These are phyloP conservation scores for Colletotrichum lupini DNA, from an alignment of 2,329 filamentous ascomycete genomes.

Conservation along the genomic window DNA sequence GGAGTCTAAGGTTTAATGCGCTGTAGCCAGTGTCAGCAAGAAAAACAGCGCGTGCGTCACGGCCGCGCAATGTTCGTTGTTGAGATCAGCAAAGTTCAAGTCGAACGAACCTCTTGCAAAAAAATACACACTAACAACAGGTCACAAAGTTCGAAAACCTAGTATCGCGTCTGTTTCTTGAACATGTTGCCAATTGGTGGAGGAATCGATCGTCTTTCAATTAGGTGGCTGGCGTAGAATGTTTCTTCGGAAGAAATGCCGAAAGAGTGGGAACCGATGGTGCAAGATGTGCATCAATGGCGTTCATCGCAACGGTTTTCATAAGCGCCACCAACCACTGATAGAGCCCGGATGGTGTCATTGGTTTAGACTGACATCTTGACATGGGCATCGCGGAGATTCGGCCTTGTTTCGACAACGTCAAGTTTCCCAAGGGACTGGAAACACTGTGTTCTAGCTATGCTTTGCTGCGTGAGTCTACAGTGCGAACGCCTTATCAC, in stretches of 20 bases:
- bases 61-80: not conserved
- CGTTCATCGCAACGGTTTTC: slow-evolving; percentile 4
- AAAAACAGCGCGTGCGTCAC: not conserved
- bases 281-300: slow-evolving; percentile 24
- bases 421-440: not conserved
- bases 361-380: not conserved
- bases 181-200: not conserved
- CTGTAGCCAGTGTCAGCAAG: not conserved
- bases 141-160: not conserved
- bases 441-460: not conserved
- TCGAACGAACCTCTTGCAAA: not conserved
- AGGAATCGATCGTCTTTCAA: not conserved
- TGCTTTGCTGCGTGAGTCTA: fast-evolving
- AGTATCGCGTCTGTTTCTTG: not conserved
- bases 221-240: not conserved
- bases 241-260: slow-evolving; percentile 14
- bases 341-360: slow-evolving; percentile 2
- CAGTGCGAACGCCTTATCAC: slow-evolving; percentile 9
- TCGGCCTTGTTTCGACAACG: slow-evolving; percentile 10
- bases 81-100: not conserved
- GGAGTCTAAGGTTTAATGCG: not conserved
- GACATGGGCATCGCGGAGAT: slow-evolving; percentile 19
- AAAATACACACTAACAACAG: not conserved
- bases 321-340: slow-evolving; percentile 27
- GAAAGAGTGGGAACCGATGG: slow-evolving; percentile 20